These are phyloP conservation scores for Heliocybe sulcata DNA, from an alignment of 1,284 basidiomycete genomes.

Conservation along the genomic window DNA sequence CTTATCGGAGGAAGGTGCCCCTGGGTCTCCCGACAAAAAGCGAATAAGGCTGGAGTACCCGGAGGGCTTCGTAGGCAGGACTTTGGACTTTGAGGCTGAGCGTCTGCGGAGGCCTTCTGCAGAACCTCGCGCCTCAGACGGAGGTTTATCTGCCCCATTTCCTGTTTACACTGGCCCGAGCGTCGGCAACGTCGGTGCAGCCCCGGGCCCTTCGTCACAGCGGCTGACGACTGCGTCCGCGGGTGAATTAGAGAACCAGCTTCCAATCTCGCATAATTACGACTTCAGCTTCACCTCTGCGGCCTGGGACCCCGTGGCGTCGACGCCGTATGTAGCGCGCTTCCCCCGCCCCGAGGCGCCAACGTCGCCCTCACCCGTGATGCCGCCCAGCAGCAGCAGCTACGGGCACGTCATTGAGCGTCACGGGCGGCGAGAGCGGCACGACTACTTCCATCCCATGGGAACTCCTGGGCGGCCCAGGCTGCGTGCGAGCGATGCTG, in stretches of 20 bases:
- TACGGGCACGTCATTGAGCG: constrained; percentile 17
- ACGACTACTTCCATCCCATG: constrained; percentile 21
- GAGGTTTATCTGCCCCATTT: background rate
- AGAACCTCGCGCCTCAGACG: background rate
- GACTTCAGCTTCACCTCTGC: background rate
- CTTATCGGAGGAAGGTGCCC: constrained; percentile 27
- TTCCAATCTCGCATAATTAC: background rate
- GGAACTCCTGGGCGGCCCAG: constrained; percentile 14
- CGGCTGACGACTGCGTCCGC: background rate
- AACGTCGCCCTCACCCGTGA: constrained; percentile 21
- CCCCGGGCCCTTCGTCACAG: background rate
- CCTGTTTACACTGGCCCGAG: background rate
- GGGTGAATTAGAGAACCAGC: background rate
- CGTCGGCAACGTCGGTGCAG: too few species aligned
- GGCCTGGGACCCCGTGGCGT: background rate
- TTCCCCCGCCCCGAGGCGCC: background rate
- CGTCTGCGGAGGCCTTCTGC: background rate
- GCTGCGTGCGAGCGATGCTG: constrained; percentile 6
- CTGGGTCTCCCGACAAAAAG: constrained; percentile 41
- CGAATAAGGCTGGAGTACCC: constrained; percentile 28
- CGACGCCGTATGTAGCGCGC: background rate
- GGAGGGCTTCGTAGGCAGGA: background rate
- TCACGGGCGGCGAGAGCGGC: constrained; percentile 19
- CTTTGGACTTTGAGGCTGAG: background rate
- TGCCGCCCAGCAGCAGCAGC: constrained; percentile 10